Conservation (phyloP, 2,329 filamentous ascomycete species). For the Myriosclerotinia scirpicola region DNA sequence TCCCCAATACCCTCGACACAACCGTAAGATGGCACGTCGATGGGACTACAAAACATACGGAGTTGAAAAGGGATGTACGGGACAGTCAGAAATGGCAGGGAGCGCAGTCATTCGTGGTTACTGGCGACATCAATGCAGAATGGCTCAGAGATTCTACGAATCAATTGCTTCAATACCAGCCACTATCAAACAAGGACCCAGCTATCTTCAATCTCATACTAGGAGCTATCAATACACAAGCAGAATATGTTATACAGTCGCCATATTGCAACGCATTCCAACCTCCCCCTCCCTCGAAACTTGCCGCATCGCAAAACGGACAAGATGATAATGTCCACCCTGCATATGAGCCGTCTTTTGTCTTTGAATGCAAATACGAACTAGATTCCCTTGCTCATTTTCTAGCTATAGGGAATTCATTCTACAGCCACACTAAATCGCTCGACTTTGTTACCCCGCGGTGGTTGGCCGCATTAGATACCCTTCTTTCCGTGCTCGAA, state of each 20-base stretch:
- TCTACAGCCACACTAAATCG: slow-evolving; percentile 75
- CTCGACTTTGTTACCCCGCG: slow-evolving; percentile 74
- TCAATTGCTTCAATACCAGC: slow-evolving; percentile 87
- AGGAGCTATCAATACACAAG: slow-evolving; percentile 93
- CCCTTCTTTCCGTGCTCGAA: slow-evolving; percentile 69
- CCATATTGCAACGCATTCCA: slow-evolving; percentile 99
- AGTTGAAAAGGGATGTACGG: slow-evolving; percentile 44
- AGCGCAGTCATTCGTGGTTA: slow-evolving; percentile 89
- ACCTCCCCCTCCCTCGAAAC: slow-evolving; percentile 78
- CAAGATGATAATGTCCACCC: slow-evolving; percentile 86
- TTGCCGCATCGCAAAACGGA: slow-evolving; percentile 71
- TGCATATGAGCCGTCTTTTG: slow-evolving; percentile 75
- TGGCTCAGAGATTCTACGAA: slow-evolving; percentile 94
- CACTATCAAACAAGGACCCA: slow-evolving; percentile 76
- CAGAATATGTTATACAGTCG: slow-evolving; percentile 89
- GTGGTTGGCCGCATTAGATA: slow-evolving; percentile 77
- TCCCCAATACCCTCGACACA: slow-evolving; percentile 75
- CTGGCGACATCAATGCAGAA: slow-evolving; percentile 88
- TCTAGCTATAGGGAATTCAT: slow-evolving; percentile 80
- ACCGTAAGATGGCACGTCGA: slow-evolving; percentile 70
- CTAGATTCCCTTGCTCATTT: slow-evolving; percentile 94
- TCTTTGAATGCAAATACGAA: slow-evolving; percentile 99
- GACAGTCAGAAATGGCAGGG: slow-evolving; percentile 74
- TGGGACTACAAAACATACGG: slow-evolving; percentile 44
- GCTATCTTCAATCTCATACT: slow-evolving; percentile 77